phyloP scores from a whole-genome alignment of 495 filamentous ascomycete genomes.

The Podospora pseudoanserina region DNA sequence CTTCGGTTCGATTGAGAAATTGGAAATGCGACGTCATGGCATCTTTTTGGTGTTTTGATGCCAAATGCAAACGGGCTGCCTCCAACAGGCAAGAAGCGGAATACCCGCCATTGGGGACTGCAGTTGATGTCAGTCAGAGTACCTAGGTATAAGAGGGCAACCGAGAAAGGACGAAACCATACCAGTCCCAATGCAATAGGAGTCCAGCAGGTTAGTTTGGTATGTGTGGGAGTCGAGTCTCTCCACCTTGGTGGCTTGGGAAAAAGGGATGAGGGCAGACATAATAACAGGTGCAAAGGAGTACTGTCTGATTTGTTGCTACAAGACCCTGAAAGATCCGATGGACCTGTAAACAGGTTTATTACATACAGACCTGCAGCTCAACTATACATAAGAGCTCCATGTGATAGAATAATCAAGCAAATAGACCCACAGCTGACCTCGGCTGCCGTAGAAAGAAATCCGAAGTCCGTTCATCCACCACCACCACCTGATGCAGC shows the following conservation, averaged over 20 bases:
- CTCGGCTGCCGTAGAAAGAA: not conserved
- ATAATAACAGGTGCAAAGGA: not conserved
- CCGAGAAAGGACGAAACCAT: not conserved
- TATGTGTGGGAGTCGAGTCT: constrained; percentile 61
- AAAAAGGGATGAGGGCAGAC: constrained; percentile 24
- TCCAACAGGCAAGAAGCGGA: constrained; percentile 60
- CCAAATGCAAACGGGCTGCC: constrained; percentile 59
- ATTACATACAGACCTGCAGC: not conserved
- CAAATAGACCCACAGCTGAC: not conserved
- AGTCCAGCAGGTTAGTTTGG: constrained; percentile 50
- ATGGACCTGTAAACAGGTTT: not conserved
- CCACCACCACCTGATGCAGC: not conserved
- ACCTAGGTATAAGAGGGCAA: not conserved
- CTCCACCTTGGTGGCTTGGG: constrained; percentile 42
- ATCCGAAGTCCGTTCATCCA: not conserved
- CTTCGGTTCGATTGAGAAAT: constrained; percentile 66
- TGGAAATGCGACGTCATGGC: constrained; percentile 65
- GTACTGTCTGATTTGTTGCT: not conserved
- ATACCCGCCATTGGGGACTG: constrained; percentile 84
- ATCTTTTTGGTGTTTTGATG: constrained; percentile 58
- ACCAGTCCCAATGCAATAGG: constrained; percentile 73
- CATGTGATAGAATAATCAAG: not conserved
- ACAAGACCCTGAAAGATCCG: constrained; percentile 2
- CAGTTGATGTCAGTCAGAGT: not conserved
- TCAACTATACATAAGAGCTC: not conserved